Base-by-base conservation (phyloP, 2,329 filamentous ascomycete species). In the Penicillium brasilianum region DNA sequence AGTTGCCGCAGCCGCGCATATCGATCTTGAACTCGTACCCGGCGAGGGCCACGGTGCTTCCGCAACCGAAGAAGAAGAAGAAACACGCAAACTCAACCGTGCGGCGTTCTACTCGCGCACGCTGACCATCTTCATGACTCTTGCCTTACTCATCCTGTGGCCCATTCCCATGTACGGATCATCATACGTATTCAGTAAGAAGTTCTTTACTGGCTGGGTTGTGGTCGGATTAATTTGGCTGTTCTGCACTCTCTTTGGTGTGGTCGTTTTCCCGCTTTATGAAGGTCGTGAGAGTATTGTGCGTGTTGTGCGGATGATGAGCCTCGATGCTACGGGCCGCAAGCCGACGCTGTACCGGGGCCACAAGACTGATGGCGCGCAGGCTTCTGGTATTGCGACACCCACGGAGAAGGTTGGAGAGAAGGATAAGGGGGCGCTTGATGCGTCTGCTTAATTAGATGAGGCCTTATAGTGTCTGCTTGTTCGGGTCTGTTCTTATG, bases 131-230 rank as follows among this genome's bases (percentile, higher is more conserved):
- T 75, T 84, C 66, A 82, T 92, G 80, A 90, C 91, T 0, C 62
- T 96, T 0, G 83, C 87, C 0, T 81, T 96, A 58, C 80, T 97
- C 0, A 83, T 97, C 1, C 84, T 97, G 16, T 97, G 93, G 92
- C 93, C 93, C 0, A 94, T 97, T 85, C 93, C 93, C 1, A 88
- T 97, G 87, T 97, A 95, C 72, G 93, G 92, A 11, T 84, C 84
- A 0, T 85, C 85, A 0, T 97, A 97, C 73, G 85, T 97, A 57
- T 96, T 95, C 78, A 88, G 84, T 75, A 90, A 91, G 81, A 83
- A 83, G 25, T 95, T 95, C 81, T 95, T 94, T 77, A 91, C 90
- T 0, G 90, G 90, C 49, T 94, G 90, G 90, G 86, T 93, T 11
- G 83, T 87, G 1, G 86, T 92, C 9, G 90, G 89, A 10, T 90